These are phyloP conservation scores for Backusella tuberculispora DNA, from an alignment of 192 early-diverging fungal genomes.

Conservation along the genomic window DNA sequence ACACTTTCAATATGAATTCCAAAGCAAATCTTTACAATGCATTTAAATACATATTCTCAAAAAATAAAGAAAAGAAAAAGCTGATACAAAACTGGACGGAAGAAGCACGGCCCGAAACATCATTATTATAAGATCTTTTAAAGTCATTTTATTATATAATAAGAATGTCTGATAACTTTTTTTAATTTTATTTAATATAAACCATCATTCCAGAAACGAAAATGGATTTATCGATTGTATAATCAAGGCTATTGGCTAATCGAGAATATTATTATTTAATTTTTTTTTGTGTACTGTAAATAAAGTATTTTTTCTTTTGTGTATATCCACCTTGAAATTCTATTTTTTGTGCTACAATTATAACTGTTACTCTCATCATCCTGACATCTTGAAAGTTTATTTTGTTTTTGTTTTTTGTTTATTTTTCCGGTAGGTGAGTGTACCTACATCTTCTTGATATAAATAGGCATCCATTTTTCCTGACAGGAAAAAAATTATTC, in stretches of 20 bases:
- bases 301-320: constrained; percentile 10
- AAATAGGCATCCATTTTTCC: background rate
- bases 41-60: no score
- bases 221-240: no score
- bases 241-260: background rate
- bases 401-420: constrained; percentile 7
- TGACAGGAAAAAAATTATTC: background rate
- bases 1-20: no score
- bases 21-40: no score
- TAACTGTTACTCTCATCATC: constrained; percentile 8
- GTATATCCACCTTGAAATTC: background rate
- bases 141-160: background rate
- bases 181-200: background rate
- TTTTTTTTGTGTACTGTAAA: background rate
- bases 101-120: background rate
- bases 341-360: background rate
- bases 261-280: background rate
- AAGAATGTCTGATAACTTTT: background rate
- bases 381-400: constrained; percentile 17
- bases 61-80: no score
- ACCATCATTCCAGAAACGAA: background rate
- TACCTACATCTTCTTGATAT: background rate
- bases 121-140: background rate
- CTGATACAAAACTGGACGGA: background rate
- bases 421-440: constrained; percentile 3